These are phyloP conservation scores for Antitrichia curtipendula DNA, from an alignment of 225 moss, liverwort and hornwort species.

Conservation along the genomic window DNA sequence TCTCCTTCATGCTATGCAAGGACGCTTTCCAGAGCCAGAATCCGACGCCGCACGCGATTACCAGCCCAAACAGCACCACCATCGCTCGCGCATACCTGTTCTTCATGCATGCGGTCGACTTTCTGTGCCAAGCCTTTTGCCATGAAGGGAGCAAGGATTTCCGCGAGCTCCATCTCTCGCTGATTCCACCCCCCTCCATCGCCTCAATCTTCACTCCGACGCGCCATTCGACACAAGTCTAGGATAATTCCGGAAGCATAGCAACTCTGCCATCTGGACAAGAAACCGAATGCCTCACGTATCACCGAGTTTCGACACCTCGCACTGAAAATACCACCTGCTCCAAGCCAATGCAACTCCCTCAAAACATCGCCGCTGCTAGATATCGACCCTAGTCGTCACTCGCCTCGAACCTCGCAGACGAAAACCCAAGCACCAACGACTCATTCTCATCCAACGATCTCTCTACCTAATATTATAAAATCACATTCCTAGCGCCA, in stretches of 20 bases:
- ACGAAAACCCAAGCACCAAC: neutral
- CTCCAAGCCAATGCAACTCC: neutral
- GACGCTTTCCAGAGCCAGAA: conserved; percentile 30
- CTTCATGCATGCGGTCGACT: conserved; percentile 2
- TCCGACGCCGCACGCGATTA: conserved; percentile 45
- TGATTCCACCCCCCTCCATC: neutral
- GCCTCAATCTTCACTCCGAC: neutral
- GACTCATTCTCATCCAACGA: neutral
- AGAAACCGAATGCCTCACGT: neutral
- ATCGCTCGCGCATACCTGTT: conserved; percentile 23
- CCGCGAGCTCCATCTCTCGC: neutral
- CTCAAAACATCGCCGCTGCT: neutral
- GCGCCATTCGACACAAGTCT: neutral
- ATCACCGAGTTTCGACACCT: neutral
- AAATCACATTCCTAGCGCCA: neutral
- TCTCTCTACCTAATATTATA: neutral
- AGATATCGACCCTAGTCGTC: neutral
- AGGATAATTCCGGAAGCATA: neutral
- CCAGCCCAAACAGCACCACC: conserved; percentile 22
- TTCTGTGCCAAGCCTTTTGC: conserved; percentile 9
- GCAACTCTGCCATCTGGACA: neutral
- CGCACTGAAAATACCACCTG: neutral
- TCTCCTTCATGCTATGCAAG: conserved; percentile 8
- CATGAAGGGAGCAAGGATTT: conserved; percentile 1
- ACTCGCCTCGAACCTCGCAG: neutral